A percentile compares a stretch with the other conserved stretches of the same genome.
phyloP scores from a whole-genome alignment of 495 filamentous ascomycete species.

The Penicillium cosmopolitanum region DNA sequence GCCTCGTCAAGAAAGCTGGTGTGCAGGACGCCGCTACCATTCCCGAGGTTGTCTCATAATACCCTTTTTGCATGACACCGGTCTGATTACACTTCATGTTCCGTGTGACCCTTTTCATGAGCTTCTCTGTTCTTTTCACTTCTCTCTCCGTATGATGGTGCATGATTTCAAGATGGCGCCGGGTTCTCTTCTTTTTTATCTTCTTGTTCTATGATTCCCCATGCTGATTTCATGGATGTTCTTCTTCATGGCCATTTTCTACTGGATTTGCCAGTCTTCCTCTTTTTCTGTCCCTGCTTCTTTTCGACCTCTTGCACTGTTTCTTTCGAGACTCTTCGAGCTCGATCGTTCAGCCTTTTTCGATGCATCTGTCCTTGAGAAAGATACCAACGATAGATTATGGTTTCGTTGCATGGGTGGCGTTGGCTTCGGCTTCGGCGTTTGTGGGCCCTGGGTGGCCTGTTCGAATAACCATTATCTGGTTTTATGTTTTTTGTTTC shows the following conservation, averaged over 20 bases:
- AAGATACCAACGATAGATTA: conserved; percentile 53
- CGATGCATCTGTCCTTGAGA: conserved; percentile 24
- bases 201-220: conserved; percentile 9
- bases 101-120: neutral
- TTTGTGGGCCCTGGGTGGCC: conserved; percentile 4
- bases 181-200: neutral
- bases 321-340: conserved; percentile 6
- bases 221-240: neutral
- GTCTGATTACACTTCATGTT: too few species aligned
- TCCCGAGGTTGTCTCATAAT: conserved; percentile 6
- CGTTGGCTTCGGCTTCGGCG: conserved; percentile 23
- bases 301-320: conserved; percentile 6
- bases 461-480: neutral
- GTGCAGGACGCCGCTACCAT: conserved; percentile 7
- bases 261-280: conserved; percentile 10
- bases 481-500: neutral
- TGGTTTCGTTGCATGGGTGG: conserved; percentile 33
- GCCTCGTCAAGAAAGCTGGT: conserved; percentile 24
- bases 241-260: conserved; percentile 8
- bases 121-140: conserved; percentile 4
- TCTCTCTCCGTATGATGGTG: conserved; percentile 6
- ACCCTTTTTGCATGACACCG: neutral
- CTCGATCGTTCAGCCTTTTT: conserved; percentile 12
- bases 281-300: conserved; percentile 13
- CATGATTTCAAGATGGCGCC: conserved; percentile 14